Evolutionary conservation across 2,329 filamentous ascomycete species (phyloP).

Genomic region (Epichloe gansuensis): DNA sequence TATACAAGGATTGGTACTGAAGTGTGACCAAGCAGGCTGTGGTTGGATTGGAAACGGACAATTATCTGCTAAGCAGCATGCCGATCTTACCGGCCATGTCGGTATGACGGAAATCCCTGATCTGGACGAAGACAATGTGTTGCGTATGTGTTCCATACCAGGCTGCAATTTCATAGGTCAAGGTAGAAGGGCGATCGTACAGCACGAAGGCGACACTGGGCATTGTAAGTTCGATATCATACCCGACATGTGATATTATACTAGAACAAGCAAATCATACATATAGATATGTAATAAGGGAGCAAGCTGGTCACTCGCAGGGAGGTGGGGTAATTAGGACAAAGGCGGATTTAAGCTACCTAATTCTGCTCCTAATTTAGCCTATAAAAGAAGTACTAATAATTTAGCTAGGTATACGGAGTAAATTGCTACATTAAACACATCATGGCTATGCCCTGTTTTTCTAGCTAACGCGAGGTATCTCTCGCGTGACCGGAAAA

Average conservation of each 20-base stretch:
- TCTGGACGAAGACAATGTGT: slow-evolving; percentile 67
- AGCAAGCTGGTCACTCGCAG: too few relatives aligned
- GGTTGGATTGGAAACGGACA: slow-evolving; percentile 56
- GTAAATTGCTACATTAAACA: too few relatives aligned
- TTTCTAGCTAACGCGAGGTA: too few relatives aligned
- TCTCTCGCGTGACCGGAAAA: too few relatives aligned
- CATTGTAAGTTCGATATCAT: slow-evolving; percentile 34
- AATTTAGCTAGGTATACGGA: too few relatives aligned
- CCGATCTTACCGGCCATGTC: slow-evolving; percentile 44
- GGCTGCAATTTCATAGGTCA: slow-evolving; percentile 53
- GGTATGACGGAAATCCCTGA: slow-evolving; percentile 57
- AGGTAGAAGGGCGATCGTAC: slow-evolving; percentile 45
- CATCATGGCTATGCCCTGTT: too few relatives aligned
- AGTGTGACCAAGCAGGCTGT: slow-evolving; percentile 55
- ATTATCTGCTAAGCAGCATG: slow-evolving; percentile 48
- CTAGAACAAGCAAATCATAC: too few relatives aligned
- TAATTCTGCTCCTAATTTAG: too few relatives aligned
- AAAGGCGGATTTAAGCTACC: too few relatives aligned
- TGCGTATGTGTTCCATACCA: slow-evolving; percentile 55
- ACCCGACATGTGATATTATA: slow-evolving; percentile 18
- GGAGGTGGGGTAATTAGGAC: too few relatives aligned
- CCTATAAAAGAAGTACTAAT: too few relatives aligned
- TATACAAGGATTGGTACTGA: slow-evolving; percentile 64
- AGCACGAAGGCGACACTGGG: slow-evolving; percentile 47
- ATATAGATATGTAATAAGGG: too few relatives aligned